phyloP scores from a whole-genome alignment of 2,329 filamentous ascomycete species.

The Exophiala bonariae region DNA sequence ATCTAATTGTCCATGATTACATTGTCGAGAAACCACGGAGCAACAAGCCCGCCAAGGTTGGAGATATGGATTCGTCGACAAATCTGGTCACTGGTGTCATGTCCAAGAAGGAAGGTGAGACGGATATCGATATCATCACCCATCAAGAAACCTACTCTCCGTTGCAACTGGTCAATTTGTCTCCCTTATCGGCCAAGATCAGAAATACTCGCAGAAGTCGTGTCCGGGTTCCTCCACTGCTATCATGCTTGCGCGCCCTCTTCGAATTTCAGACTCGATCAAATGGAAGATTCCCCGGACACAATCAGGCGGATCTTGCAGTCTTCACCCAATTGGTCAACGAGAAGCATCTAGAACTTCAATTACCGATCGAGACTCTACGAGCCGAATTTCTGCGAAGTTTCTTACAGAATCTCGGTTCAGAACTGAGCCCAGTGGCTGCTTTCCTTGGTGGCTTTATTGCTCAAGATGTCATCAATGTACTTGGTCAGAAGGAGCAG shows the following conservation, averaged over 20 bases:
- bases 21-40: constrained; percentile 81
- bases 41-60: constrained; percentile 64
- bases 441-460: constrained; percentile 88
- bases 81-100: constrained; percentile 71
- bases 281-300: constrained; percentile 55
- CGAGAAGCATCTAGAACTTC: constrained; percentile 73
- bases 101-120: constrained; percentile 66
- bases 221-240: constrained; percentile 74
- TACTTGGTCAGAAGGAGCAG: constrained; percentile 85
- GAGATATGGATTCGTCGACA: constrained; percentile 70
- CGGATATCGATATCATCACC: constrained; percentile 79
- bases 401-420: constrained; percentile 83
- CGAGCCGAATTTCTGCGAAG: constrained; percentile 71
- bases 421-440: constrained; percentile 81
- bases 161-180: constrained; percentile 79
- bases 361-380: constrained; percentile 67
- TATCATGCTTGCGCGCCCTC: constrained; percentile 83
- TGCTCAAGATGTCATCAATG: constrained; percentile 96
- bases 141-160: constrained; percentile 91
- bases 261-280: constrained; percentile 77
- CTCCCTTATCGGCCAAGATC: constrained; percentile 69
- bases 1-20: constrained; percentile 87
- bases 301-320: constrained; percentile 65
- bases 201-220: constrained; percentile 68
- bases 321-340: constrained; percentile 76